A percentile compares a stretch with the other conserved stretches of the same genome.
phyloP scores from a whole-genome alignment of 2,329 filamentous ascomycete genomes.

The Hortaea sp. region DNA sequence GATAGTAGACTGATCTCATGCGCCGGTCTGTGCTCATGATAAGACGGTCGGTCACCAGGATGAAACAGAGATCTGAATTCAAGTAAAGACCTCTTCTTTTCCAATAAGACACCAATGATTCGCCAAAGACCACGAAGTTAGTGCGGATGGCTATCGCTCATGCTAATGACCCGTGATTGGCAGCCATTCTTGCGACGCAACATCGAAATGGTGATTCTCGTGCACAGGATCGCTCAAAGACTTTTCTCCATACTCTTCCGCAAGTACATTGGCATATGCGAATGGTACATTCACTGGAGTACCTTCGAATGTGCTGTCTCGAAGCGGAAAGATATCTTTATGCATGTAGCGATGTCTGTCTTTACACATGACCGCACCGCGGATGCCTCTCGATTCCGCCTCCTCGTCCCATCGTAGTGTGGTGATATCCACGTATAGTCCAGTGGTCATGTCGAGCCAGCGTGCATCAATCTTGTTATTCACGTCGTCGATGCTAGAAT shows the following conservation, averaged over 20 bases:
- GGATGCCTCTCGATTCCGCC: conserved; percentile 27
- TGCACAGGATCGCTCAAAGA: conserved; percentile 39
- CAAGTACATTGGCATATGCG: conserved; percentile 44
- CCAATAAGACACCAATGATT: too few species aligned
- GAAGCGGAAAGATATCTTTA: conserved; percentile 47
- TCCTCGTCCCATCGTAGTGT: conserved; percentile 41
- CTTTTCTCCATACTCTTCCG: conserved; percentile 44
- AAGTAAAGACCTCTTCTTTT: too few species aligned
- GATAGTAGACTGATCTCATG: too few species aligned
- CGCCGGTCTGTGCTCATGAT: too few species aligned
- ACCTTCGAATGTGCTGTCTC: conserved; percentile 45
- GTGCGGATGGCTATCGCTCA: too few species aligned
- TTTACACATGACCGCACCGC: conserved; percentile 44
- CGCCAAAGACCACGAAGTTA: too few species aligned
- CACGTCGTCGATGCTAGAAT: conserved; percentile 34
- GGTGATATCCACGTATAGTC: conserved; percentile 53
- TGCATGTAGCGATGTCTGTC: conserved; percentile 46
- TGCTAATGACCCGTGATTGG: too few species aligned
- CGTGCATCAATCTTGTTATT: conserved; percentile 53
- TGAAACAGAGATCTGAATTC: too few species aligned
- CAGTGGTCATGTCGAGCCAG: conserved; percentile 51
- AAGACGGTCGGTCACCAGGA: too few species aligned
- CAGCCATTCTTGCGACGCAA: conserved; percentile 21
- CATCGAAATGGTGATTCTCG: conserved; percentile 33
- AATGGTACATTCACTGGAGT: conserved; percentile 46